phyloP scores from a whole-genome alignment of 2,329 filamentous ascomycete genomes.

The Coniochaeta pulveracea region DNA sequence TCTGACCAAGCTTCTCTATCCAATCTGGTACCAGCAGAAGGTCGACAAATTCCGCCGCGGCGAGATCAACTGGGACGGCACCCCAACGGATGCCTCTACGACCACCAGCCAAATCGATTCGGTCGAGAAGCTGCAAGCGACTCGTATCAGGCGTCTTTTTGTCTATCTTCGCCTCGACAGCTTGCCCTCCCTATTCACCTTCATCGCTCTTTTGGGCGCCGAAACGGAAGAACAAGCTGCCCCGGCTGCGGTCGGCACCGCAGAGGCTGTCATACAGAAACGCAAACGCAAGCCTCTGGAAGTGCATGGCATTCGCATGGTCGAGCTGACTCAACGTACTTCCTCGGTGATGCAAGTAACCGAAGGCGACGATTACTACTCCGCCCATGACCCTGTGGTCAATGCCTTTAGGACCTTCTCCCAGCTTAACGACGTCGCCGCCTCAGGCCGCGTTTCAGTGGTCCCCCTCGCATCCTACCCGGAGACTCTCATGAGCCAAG shows the following conservation, averaged over 20 bases:
- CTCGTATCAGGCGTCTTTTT: slow-evolving; percentile 51
- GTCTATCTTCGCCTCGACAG: slow-evolving; percentile 80
- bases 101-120: slow-evolving; percentile 12
- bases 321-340: slow-evolving; percentile 73
- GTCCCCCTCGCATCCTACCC: slow-evolving; percentile 70
- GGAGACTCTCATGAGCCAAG: slow-evolving; percentile 61
- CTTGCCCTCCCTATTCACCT: slow-evolving; percentile 69
- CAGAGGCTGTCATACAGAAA: slow-evolving; percentile 8
- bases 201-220: slow-evolving; percentile 65
- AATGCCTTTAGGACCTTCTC: slow-evolving; percentile 88
- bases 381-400: slow-evolving; percentile 65
- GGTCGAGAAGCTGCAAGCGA: slow-evolving; percentile 19
- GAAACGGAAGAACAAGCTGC: slow-evolving; percentile 11
- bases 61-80: slow-evolving; percentile 74
- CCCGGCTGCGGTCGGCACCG: slow-evolving; percentile 6
- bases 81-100: slow-evolving; percentile 24
- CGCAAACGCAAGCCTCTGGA: slow-evolving; percentile 42
- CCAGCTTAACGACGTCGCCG: slow-evolving; percentile 69
- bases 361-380: slow-evolving; percentile 62
- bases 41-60: slow-evolving; percentile 55
- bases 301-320: slow-evolving; percentile 51
- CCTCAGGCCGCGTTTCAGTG: slow-evolving; percentile 71
- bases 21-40: slow-evolving; percentile 46
- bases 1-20: slow-evolving; percentile 62
- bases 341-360: slow-evolving; percentile 93